Base-by-base conservation (phyloP, 805 yeast genomes). In the Lipomyces orientalis region DNA sequence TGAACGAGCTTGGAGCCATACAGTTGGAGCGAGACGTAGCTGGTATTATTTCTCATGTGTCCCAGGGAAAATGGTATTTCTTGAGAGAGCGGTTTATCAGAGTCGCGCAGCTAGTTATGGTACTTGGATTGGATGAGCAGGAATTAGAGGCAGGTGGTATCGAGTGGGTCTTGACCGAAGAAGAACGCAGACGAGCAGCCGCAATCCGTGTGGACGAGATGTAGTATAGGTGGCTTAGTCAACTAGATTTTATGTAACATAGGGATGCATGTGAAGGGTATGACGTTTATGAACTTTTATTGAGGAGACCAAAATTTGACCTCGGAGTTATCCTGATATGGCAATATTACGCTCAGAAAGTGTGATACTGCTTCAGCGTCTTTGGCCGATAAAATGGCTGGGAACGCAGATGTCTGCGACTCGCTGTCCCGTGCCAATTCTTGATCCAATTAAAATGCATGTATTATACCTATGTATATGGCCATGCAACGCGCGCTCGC, bases 11-110 rank as follows among this genome's bases (percentile, higher is more conserved):
- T 54, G 98, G 98, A 0, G 88, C 96, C 0, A 83, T 92, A 22
- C 90, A 88, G 71, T 80, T 95, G 60, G 98, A 95, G 71, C 86
- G 90, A 67, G 97, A 93, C 75, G 79, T 93, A 29, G 86, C 93
- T 58, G 82, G 86, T 34, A 83, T 94, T 43, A 90, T 95, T 61
- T 85, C 88, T 57, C 89, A 89, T 66, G 84, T 91, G 5, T 73
- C 77, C 19, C 77, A 97, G 60, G 88, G 87, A 60, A 86, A 87
- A 65, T 83, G 88, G 74, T 94, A 93, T 77, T 84, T 85, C 46
- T 79, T 93, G 72, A 82, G 97, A 67, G 95, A 91, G 68, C 85
- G 86, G 73, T 94, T 94, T 75, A 83, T 90, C 7, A 82, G 92
- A 66, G 87, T 92, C 5, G 92, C 97, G 0, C 98, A 94, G 76